Percentiles rank a stretch among this genome's conserved stretches.
phyloP scores from a whole-genome alignment of 2,329 filamentous ascomycete genomes.

The Fusarium robinianum region DNA sequence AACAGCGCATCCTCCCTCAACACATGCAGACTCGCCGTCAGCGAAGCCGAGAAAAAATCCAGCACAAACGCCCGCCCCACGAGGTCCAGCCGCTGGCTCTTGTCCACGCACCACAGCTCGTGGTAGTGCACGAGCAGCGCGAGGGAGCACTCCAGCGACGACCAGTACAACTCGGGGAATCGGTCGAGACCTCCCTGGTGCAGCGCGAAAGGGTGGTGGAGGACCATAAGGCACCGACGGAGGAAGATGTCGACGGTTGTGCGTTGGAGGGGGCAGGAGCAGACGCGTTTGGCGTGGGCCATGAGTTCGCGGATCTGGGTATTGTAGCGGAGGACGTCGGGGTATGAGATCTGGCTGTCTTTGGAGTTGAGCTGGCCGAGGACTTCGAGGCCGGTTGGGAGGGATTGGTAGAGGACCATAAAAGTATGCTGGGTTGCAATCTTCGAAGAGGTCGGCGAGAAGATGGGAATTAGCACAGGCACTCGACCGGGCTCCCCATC shows the following conservation, averaged over 20 bases:
- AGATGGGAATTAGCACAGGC: no score
- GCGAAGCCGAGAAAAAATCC: conserved; percentile 43
- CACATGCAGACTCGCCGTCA: conserved; percentile 43
- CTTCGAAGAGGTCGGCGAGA: no score
- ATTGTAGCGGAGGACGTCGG: conserved; percentile 42
- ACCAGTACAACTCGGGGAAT: conserved; percentile 45
- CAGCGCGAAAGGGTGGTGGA: conserved; percentile 44
- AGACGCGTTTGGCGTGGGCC: conserved; percentile 38
- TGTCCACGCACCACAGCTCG: conserved; percentile 41
- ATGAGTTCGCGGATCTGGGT: conserved; percentile 41
- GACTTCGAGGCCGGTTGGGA: conserved; percentile 40
- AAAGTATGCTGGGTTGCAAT: no score
- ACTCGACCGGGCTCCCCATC: no score
- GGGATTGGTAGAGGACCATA: conserved; percentile 39
- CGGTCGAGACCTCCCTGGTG: conserved; percentile 39
- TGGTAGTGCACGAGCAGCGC: conserved; percentile 44
- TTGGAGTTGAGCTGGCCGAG: conserved; percentile 42
- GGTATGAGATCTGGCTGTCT: conserved; percentile 39
- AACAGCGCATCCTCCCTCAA: conserved; percentile 43
- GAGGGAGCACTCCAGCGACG: conserved; percentile 44
- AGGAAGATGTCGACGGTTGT: conserved; percentile 44
- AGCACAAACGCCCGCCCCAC: conserved; percentile 42
- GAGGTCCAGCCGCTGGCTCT: conserved; percentile 35
- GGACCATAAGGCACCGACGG: conserved; percentile 43
- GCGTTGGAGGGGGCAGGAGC: conserved; percentile 39